Base-by-base conservation (phyloP, 2,329 filamentous ascomycete species). In the Talaromyces sp. region DNA sequence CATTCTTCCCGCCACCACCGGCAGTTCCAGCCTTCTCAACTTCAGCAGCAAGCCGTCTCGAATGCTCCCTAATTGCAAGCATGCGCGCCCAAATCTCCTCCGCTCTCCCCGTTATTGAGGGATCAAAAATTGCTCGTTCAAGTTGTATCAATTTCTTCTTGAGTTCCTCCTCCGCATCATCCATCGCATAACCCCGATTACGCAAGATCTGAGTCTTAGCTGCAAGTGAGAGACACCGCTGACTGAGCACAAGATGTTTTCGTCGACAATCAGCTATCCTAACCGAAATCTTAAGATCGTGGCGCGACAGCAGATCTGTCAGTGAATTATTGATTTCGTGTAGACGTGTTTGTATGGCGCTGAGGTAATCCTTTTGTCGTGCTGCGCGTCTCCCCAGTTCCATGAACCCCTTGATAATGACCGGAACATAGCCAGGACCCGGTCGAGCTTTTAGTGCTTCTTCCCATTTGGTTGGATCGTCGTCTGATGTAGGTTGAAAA, bases 61-160 rank as follows among this genome's bases (percentile, higher is more conserved):
- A 84, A 63, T 86, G 79, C 71, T 88, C 86, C 63, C 86, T 79
- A 62, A 89, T 82, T 8, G 84, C 83, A 57, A 88, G 81, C 86
- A 89, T 88, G 45, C 87, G 79, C 35, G 87, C 87, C 87, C 87
- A 89, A 64, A 89, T 86, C 74, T 89, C 87, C 73, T 89, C 87
- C 66, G 85, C 84, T 25, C 86, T 78, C 4, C 86, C 87, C 52
- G 81, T 82, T 56, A 89, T 79, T 5, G 83, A 82, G 0, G 87
- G 86, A 70, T 89, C 87, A 61, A 86, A 85, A 2, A 87, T 84
- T 59, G 81, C 80, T 61, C 82, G 82, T 73, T 88, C 85, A 58
- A 89, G 76, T 65, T 81, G 80, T n/a, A 82, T 70, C 57, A 89
- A 77, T 72, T 87, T 87, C 76, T 85, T 85, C 76, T 86, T 86